phyloP scores from a whole-genome alignment of 495 filamentous ascomycete genomes.

The Thermothielavioides terrestris region DNA sequence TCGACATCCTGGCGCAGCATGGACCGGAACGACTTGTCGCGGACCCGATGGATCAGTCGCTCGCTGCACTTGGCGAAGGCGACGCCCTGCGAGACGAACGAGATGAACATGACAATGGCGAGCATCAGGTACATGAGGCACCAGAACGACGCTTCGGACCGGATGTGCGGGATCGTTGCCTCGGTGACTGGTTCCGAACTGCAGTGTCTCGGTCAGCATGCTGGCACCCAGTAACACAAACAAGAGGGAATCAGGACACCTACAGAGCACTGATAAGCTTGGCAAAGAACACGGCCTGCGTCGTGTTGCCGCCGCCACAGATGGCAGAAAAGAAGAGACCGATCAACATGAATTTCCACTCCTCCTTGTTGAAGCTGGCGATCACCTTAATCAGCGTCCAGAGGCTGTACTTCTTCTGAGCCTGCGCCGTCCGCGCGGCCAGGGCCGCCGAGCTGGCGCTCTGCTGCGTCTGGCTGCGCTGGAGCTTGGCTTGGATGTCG shows the following conservation, averaged over 20 bases:
- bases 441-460: constrained; percentile 65
- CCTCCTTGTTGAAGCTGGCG: constrained; percentile 69
- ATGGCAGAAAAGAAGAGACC: constrained; percentile 73
- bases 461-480: constrained; percentile 55
- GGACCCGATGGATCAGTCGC: constrained; percentile 69
- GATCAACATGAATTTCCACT: constrained; percentile 63
- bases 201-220: constrained; percentile 12
- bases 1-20: constrained; percentile 87
- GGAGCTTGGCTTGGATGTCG: constrained; percentile 46
- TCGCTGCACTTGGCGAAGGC: constrained; percentile 72
- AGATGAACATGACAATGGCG: constrained; percentile 67
- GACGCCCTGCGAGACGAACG: constrained; percentile 58
- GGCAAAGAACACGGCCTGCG: constrained; percentile 83
- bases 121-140: constrained; percentile 89
- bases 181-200: constrained; percentile 31
- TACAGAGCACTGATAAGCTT: constrained; percentile 61
- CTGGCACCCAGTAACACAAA: not conserved
- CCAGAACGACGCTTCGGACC: constrained; percentile 77
- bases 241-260: constrained; percentile 2
- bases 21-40: constrained; percentile 69
- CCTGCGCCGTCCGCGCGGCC: constrained; percentile 41
- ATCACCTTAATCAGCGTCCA: constrained; percentile 83
- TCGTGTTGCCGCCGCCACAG: constrained; percentile 75
- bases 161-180: constrained; percentile 35
- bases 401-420: constrained; percentile 51